These are phyloP conservation scores for Sugiyamaella grinbergsii DNA, from an alignment of 1,139 yeast species.

Conservation along the genomic window DNA sequence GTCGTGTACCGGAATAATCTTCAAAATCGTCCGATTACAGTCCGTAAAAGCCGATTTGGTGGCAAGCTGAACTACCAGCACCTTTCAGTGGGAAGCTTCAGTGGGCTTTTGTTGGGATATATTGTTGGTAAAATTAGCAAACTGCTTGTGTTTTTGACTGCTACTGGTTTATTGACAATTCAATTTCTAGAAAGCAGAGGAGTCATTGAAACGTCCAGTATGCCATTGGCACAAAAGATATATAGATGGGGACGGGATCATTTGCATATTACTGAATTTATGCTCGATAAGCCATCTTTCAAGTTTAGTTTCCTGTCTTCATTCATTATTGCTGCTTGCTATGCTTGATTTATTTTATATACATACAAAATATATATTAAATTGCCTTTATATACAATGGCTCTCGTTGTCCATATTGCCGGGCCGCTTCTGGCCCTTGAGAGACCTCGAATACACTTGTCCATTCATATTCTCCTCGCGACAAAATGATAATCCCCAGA, in stretches of 20 bases:
- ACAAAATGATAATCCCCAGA: conserved; percentile 62
- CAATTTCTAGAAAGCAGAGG: conserved; percentile 65
- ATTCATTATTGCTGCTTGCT: conserved; percentile 65
- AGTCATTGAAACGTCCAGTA: conserved; percentile 50
- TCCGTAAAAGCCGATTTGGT: conserved; percentile 38
- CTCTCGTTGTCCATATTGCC: conserved; percentile 41
- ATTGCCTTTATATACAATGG: conserved; percentile 43
- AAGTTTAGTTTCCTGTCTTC: conserved; percentile 60
- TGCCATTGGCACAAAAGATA: conserved; percentile 48
- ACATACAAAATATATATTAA: conserved; percentile 16
- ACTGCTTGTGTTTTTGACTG: conserved; percentile 55
- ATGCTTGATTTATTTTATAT: conserved; percentile 40
- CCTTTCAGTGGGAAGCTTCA: conserved; percentile 65
- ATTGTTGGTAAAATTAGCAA: conserved; percentile 67
- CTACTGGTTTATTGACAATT: conserved; percentile 53
- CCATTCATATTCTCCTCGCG: conserved; percentile 79
- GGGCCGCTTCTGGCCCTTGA: conserved; percentile 24
- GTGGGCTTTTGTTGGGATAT: conserved; percentile 64
- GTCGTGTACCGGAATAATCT: not conserved
- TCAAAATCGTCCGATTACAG: conserved; percentile 1
- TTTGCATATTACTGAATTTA: conserved; percentile 54
- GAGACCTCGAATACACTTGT: conserved; percentile 62
- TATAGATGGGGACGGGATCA: conserved; percentile 51
- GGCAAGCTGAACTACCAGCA: conserved; percentile 61
- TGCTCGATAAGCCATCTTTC: conserved; percentile 66